phyloP scores from a whole-genome alignment of 2,329 filamentous ascomycete species.

The Trichocomaceae sp. region DNA sequence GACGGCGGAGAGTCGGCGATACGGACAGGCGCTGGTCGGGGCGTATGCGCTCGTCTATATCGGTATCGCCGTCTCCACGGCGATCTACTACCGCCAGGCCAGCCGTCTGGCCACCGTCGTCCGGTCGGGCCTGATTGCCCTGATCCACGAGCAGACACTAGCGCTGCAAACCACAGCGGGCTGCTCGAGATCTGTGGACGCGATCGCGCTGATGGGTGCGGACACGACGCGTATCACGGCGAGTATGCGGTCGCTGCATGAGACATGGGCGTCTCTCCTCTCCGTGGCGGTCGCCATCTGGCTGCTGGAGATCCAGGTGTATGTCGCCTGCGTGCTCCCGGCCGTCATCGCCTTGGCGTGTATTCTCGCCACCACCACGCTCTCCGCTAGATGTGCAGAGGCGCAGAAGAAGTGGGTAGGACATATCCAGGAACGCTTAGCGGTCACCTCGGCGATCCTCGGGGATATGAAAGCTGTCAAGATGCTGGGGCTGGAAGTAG shows the following conservation, averaged over 20 bases:
- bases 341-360: constrained; percentile 20
- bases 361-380: not conserved
- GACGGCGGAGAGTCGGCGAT: too few species aligned
- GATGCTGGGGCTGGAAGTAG: constrained; percentile 42
- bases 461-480: constrained; percentile 44
- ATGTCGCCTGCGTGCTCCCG: constrained; percentile 19
- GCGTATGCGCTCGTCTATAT: too few species aligned
- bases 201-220: constrained; percentile 42
- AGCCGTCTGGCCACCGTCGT: too few species aligned
- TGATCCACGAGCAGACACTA: too few species aligned
- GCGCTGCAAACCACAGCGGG: too few species aligned
- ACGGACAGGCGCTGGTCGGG: too few species aligned
- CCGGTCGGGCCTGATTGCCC: too few species aligned
- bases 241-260: constrained; percentile 37
- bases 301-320: not conserved
- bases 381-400: not conserved
- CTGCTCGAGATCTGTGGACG: too few species aligned
- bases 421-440: constrained; percentile 3
- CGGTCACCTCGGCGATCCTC: constrained; percentile 22
- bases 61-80: too few species aligned
- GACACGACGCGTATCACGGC: constrained; percentile 40
- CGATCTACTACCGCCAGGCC: too few species aligned
- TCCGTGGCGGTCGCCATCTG: constrained; percentile 1
- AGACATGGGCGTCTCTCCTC: constrained; percentile 33
- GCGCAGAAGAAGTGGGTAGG: constrained; percentile 4